Percentiles rank a stretch among this genome's conserved stretches.
These are phyloP conservation scores for Paradendryphiella salina DNA, from an alignment of 2,329 filamentous ascomycete species.

Conservation along the genomic window DNA sequence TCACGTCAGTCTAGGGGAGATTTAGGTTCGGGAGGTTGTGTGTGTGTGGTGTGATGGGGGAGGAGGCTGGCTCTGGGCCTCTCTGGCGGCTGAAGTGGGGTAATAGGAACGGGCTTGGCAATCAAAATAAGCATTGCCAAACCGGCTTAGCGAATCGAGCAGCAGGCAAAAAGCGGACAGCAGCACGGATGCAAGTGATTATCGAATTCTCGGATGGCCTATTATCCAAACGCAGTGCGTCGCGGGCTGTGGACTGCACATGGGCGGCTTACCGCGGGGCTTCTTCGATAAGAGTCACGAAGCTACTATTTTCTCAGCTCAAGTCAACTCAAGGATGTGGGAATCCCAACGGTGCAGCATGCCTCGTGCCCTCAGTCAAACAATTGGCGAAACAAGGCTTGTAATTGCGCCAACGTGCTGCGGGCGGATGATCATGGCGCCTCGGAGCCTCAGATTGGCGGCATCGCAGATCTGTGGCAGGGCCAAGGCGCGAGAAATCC, in stretches of 20 bases:
- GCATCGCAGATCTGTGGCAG: constrained; percentile 5
- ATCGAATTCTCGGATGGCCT: too few species aligned
- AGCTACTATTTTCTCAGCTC: too few species aligned
- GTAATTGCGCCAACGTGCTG: neutral
- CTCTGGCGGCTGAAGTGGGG: neutral
- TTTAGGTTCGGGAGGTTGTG: neutral
- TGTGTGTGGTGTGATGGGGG: neutral
- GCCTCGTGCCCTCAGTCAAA: too few species aligned
- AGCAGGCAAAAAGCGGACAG: neutral
- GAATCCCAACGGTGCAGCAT: too few species aligned
- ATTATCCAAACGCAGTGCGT: too few species aligned
- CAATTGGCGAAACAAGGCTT: neutral
- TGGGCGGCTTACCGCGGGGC: neutral
- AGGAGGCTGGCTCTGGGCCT: neutral
- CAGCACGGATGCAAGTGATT: too few species aligned
- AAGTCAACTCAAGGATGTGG: too few species aligned
- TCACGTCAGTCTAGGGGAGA: too few species aligned
- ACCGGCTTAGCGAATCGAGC: neutral
- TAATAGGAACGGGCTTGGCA: neutral
- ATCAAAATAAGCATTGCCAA: neutral
- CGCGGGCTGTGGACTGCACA: too few species aligned
- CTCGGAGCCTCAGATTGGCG: neutral
- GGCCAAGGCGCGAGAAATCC: neutral
- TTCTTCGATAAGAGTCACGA: too few species aligned
- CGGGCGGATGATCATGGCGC: neutral